These are phyloP conservation scores for Hemileia vastatrix DNA, from an alignment of 1,284 basidiomycete species.

Conservation along the genomic window DNA sequence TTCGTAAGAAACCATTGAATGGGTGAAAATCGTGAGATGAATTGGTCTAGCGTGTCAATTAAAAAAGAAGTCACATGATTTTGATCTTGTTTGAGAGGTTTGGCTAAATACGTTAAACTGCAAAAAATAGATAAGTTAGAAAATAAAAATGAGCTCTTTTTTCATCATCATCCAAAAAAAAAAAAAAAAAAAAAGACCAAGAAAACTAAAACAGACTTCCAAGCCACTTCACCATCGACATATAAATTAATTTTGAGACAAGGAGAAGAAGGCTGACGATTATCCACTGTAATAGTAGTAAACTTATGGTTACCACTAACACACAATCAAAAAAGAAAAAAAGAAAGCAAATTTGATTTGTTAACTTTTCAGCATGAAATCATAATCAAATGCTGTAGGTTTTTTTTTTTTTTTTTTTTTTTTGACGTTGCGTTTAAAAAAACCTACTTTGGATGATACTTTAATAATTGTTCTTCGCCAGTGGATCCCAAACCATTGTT, in stretches of 20 bases:
- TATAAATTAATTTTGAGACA: slow-evolving; percentile 48
- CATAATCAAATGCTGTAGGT: too few species aligned
- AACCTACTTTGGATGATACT: slow-evolving; percentile 47
- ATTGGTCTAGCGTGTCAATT: too few species aligned
- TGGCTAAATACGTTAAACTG: slow-evolving; percentile 17
- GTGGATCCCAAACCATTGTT: slow-evolving; percentile 46
- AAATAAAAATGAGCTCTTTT: neutral
- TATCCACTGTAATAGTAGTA: slow-evolving; percentile 64
- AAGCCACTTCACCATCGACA: slow-evolving; percentile 58
- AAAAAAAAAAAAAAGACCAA: slow-evolving; percentile 26
- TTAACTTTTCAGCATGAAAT: neutral
- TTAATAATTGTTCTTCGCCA: slow-evolving; percentile 57
- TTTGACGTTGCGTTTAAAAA: slow-evolving; percentile 55
- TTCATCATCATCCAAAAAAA: neutral
- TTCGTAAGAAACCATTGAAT: too few species aligned
- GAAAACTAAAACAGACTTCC: slow-evolving; percentile 48
- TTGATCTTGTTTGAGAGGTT: slow-evolving; percentile 11
- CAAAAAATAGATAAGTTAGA: neutral
- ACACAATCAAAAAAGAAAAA: neutral
- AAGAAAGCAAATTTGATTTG: neutral
- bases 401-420: too few species aligned
- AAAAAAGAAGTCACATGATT: too few species aligned
- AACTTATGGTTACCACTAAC: slow-evolving; percentile 45
- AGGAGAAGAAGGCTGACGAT: slow-evolving; percentile 53
- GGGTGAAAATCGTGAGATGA: too few species aligned